A percentile compares a stretch with the other conserved stretches of the same genome.
Conservation (phyloP, 768 basidiomycete genomes). For the Jaapia argillacea region DNA sequence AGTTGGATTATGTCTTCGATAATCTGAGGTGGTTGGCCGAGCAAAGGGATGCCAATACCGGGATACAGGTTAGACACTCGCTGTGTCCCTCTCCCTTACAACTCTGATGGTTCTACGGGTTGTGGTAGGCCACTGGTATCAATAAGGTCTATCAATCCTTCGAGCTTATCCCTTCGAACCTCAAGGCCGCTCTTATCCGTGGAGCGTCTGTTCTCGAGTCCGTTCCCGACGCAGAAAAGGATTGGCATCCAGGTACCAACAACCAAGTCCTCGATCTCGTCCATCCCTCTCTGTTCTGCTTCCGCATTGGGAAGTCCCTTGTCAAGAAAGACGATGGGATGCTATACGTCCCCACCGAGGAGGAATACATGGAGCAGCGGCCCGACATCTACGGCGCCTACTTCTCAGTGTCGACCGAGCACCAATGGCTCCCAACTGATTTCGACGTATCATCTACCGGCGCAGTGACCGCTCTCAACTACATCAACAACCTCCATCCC, state of each 20-base stretch:
- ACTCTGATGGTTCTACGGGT: neutral
- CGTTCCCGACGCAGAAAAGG: conserved; percentile 23
- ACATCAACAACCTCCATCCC: conserved; percentile 21
- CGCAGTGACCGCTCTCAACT: conserved; percentile 9
- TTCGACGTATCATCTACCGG: conserved; percentile 14
- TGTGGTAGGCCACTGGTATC: neutral
- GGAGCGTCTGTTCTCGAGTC: conserved; percentile 19
- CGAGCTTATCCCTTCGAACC: neutral
- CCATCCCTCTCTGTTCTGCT: conserved; percentile 32
- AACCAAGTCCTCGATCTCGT: conserved; percentile 34
- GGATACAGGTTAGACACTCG: neutral
- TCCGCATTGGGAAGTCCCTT: conserved; percentile 12
- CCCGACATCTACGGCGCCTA: neutral
- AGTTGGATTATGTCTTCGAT: neutral
- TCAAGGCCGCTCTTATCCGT: neutral
- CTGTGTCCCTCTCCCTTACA: neutral
- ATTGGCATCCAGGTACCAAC: conserved; percentile 38
- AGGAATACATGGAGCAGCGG: neutral
- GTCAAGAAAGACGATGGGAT: conserved; percentile 1
- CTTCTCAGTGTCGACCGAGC: conserved; percentile 11
- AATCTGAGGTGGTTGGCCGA: neutral
- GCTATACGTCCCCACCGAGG: neutral
- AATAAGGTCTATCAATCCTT: neutral
- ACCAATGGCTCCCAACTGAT: conserved; percentile 20
- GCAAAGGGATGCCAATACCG: neutral